Evolutionary conservation across 495 filamentous ascomycete genomes (phyloP).

Genomic region (Aspergillus conjunctus): DNA sequence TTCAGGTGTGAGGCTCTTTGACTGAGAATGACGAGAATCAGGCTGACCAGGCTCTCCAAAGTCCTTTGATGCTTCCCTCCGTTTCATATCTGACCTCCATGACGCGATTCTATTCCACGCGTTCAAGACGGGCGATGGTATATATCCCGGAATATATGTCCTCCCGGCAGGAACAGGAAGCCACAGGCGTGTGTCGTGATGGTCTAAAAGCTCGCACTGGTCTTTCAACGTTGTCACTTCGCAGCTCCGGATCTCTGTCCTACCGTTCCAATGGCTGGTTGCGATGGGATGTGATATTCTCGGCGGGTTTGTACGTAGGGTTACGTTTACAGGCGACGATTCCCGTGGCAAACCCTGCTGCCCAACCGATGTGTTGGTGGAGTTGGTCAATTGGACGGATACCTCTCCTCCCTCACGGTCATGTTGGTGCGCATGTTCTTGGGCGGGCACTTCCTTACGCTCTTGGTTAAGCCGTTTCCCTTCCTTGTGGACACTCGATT

Average conservation of each 20-base stretch:
- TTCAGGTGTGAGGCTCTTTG: neutral
- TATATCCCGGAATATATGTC: conserved; percentile 32
- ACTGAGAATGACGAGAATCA: neutral
- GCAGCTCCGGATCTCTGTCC: conserved; percentile 41
- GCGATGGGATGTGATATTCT: conserved; percentile 4
- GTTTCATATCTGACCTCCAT: conserved; percentile 16
- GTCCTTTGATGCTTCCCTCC: neutral
- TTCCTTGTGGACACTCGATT: no score
- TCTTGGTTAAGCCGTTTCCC: neutral
- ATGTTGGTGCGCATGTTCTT: neutral
- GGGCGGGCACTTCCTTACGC: neutral
- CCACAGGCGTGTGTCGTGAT: conserved; percentile 45
- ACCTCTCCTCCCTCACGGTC: no score
- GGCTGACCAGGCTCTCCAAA: neutral
- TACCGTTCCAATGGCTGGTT: conserved; percentile 39
- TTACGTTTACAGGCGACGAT: neutral
- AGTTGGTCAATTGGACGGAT: no score
- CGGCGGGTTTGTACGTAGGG: neutral
- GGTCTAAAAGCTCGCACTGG: conserved; percentile 61
- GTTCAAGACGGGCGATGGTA: conserved; percentile 37
- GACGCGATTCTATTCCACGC: conserved; percentile 45
- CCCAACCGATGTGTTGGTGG: no score
- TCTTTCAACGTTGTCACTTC: conserved; percentile 59
- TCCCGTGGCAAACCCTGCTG: neutral
- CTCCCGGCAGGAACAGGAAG: conserved; percentile 38